Base-by-base conservation (phyloP, 805 yeast genomes). In the Schwanniomyces vanrijiae region DNA sequence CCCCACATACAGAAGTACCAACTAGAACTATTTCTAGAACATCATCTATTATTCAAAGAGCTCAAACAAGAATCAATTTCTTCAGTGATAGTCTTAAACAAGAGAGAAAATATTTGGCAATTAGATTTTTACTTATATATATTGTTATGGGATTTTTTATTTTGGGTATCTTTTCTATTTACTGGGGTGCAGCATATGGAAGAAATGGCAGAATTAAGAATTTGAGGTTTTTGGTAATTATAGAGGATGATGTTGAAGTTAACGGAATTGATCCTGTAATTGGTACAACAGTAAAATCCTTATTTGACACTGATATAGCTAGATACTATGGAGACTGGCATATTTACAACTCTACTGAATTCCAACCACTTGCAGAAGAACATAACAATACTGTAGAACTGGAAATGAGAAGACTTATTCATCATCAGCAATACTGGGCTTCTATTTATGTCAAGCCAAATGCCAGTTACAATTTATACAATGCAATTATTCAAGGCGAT, bases 381-480 rank as follows among this genome's bases (percentile, higher is more conserved):
- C 58, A 65, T 46, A 54, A 59, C 43, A 58, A 55, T 42, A 47
- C 58, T 7, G 43, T 72, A 6, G 66, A 61, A 28, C 70, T 69
- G 3, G 77, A 78, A 52, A 59, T 83, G 18, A 29, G 61, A 35
- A 54, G 73, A 28, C 64, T 65, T 44, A 74, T 86, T 3, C 81
- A 78, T 54, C 77, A 76, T 44, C 80, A 83, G 61, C 56, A 76
- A 14, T 84, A 75, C 55, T 87, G 92, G 94, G 75, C 78, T 20
- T 78, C 85, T 0, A 65, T 84, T 29, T 78, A 81, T 51, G 78
- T 86, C 28, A 55, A 60, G 18, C 63, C 73, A 11, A 75, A 80
- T 55, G 80, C 86, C 0, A 71, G 82, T 4, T 55, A 55, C 20
- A 58, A 68, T 31, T 59, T 73, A 19, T 49, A 58, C 21, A 54